Conservation (phyloP, 1,284 basidiomycete genomes). For the Coriolopsis trogii region DNA sequence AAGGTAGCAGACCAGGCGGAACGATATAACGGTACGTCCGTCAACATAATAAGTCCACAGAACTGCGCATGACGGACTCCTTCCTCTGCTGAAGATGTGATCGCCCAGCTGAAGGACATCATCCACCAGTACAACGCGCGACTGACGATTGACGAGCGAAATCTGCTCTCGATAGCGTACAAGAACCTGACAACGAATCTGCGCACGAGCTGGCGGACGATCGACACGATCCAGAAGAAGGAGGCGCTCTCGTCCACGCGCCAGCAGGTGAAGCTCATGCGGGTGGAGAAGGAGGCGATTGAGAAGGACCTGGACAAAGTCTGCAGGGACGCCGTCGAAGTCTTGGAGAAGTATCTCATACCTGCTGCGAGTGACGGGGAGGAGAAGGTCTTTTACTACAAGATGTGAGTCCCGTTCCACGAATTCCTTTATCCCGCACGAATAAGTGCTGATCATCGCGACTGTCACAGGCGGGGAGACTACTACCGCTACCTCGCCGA, state of each 20-base stretch:
- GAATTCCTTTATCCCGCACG: no score
- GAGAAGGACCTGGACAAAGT: constrained; percentile 57
- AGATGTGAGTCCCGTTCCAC: constrained; percentile 49
- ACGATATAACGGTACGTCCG: constrained; percentile 57
- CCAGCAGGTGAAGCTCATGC: constrained; percentile 51
- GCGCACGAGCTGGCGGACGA: constrained; percentile 64
- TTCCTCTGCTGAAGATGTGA: constrained; percentile 61
- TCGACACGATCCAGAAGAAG: constrained; percentile 58
- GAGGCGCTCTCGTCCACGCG: constrained; percentile 38
- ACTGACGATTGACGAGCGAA: constrained; percentile 66
- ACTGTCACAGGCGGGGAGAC: constrained; percentile 58
- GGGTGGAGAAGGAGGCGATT: constrained; percentile 53
- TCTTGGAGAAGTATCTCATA: constrained; percentile 57
- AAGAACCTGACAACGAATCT: constrained; percentile 67
- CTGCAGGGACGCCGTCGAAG: constrained; percentile 60
- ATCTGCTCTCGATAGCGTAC: constrained; percentile 69
- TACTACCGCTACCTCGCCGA: constrained; percentile 74
- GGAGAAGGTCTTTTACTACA: constrained; percentile 69
- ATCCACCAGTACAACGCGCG: constrained; percentile 49
- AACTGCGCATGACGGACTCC: no score
- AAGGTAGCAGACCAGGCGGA: constrained; percentile 70
- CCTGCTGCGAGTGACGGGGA: constrained; percentile 60
- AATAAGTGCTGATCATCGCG: background rate
- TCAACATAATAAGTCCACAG: background rate
- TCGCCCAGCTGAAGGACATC: constrained; percentile 59